Conservation (phyloP, 257 asterid species). For the Ballota nigra region DNA sequence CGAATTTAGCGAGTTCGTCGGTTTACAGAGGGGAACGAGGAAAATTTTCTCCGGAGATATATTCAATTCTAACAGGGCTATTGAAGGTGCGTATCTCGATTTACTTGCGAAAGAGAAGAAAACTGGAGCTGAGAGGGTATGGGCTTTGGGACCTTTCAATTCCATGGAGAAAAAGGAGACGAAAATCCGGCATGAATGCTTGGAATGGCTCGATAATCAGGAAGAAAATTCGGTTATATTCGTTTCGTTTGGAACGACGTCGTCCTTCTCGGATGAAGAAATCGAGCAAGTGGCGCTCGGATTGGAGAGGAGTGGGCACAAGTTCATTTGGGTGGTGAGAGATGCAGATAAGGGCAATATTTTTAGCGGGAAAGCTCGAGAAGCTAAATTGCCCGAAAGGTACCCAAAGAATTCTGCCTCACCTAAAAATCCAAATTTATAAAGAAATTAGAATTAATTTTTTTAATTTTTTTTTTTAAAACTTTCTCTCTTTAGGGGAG, state of each 20-base stretch:
- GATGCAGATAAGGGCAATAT: constrained; percentile 50
- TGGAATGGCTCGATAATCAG: constrained; percentile 47
- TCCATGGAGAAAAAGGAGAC: constrained; percentile 13
- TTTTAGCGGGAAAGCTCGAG: constrained; percentile 20
- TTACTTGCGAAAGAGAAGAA: constrained; percentile 3
- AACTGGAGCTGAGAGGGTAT: neutral
- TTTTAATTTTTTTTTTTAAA: too few species aligned
- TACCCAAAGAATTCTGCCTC: too few species aligned
- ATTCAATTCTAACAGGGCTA: constrained; percentile 35
- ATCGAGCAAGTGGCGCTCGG: constrained; percentile 39
- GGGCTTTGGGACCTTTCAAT: constrained; percentile 44
- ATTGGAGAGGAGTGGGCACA: constrained; percentile 35
- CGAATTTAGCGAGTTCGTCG: constrained; percentile 17
- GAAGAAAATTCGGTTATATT: constrained; percentile 31
- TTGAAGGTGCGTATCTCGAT: constrained; percentile 40
- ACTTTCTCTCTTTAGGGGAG: too few species aligned
- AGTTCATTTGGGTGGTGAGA: constrained; percentile 51
- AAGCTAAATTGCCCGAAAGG: constrained; percentile 29
- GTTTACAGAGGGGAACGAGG: neutral
- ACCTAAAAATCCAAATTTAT: too few species aligned
- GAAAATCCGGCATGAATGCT: neutral
- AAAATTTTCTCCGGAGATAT: constrained; percentile 26
- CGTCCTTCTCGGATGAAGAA: constrained; percentile 31
- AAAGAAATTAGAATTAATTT: too few species aligned
- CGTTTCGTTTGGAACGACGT: constrained; percentile 46